Evolutionary conservation across 2,329 filamentous ascomycete genomes (phyloP), one percentile per base, ranked within the genome.

Genomic region (Ophiocordyceps unilateralis): DNA sequence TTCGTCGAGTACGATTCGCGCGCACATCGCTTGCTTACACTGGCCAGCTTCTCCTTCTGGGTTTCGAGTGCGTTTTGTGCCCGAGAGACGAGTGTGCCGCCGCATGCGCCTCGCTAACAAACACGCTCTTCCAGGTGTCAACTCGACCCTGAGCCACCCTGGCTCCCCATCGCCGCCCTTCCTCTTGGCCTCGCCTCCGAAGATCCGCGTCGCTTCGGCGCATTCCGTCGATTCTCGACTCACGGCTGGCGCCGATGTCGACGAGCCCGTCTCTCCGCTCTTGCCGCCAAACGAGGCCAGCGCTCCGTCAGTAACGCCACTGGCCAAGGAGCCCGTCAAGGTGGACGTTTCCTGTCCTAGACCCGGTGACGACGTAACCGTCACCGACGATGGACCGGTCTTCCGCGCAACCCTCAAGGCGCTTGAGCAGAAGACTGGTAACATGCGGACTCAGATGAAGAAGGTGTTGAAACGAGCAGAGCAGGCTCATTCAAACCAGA

Each of bases 321-420:
- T 52, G 26, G 41, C 49, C 22, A 55, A 67, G 47, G 71, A 76
- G 48, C 62, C 68, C 1, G 77, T 91, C 48, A 93, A 85, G 57
- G 78, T 96, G 14, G 91, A 96, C 55, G 74, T 95, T n/a, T 74
- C 79, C 36, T 88, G 84, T 53, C 83, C 85, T 44, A 79, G 86
- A 41, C 87, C 87, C 3, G 81, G 78, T 28, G 88, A 94, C 47
- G 89, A 94, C 62, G 78, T 86, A 61, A 78, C 81, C 47, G 75
- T 82, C 20, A 80, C 83, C 20, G 91, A 96, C 51, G 91, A 98
- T 62, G 91, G 91, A 0, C 91, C 93, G 0, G 70, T 98, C 1
- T 98, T 98, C 64, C 78, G 93, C 48, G 93, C 91, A 17, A 96
- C 91, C 0, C 93, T 98, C 71, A 95, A 95, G 59, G 83, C 88